phyloP scores from a whole-genome alignment of 2,329 filamentous ascomycete species.

The Pseudocercospora fuligena region DNA sequence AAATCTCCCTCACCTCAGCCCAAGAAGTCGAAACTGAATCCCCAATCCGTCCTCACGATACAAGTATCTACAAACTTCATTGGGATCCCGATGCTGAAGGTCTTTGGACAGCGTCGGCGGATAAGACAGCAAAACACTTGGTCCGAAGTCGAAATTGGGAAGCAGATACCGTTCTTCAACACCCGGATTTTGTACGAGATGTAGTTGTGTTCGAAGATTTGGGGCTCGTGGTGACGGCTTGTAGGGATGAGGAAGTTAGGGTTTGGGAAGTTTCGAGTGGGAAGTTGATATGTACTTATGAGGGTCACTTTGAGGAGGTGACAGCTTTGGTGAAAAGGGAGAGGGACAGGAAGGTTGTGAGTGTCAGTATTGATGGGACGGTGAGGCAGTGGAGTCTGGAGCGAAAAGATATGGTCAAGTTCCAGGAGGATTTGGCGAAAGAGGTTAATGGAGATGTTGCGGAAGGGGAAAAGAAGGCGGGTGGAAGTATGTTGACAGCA shows the following conservation, averaged over 20 bases:
- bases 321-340: constrained; percentile 70
- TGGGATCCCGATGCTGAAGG: constrained; percentile 69
- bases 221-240: constrained; percentile 84
- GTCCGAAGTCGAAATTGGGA: constrained; percentile 70
- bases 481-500: constrained; percentile 68
- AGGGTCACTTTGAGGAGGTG: constrained; percentile 91
- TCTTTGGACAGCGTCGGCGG: constrained; percentile 90
- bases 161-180: constrained; percentile 71
- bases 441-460: constrained; percentile 54
- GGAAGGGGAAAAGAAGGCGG: constrained; percentile 44
- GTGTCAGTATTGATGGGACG: constrained; percentile 88
- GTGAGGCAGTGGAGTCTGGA: constrained; percentile 81
- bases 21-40: constrained; percentile 58
- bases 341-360: constrained; percentile 63
- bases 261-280: constrained; percentile 70
- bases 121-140: constrained; percentile 84
- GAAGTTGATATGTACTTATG: constrained; percentile 43
- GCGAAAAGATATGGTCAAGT: constrained; percentile 63
- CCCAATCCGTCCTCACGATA: constrained; percentile 80
- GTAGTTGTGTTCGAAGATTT: constrained; percentile 68
- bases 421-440: constrained; percentile 56
- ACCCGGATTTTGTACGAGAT: constrained; percentile 89
- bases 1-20: constrained; percentile 58
- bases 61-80: constrained; percentile 79
- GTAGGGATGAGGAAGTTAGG: constrained; percentile 87